These are phyloP conservation scores for Metschnikowia reukaufii DNA, from an alignment of 805 yeast species.

Conservation along the genomic window DNA sequence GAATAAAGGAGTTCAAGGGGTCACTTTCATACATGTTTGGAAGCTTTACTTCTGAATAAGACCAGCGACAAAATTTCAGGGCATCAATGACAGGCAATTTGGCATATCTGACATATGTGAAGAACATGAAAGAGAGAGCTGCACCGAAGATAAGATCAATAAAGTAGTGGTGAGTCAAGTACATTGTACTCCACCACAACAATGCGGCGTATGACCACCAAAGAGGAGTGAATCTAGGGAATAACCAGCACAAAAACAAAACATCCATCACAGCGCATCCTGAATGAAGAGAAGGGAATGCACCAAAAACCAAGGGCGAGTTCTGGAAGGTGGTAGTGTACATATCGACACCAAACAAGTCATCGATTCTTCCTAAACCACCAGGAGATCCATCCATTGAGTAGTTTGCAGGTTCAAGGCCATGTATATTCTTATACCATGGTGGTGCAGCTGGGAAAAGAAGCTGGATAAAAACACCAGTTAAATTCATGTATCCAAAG, in stretches of 20 bases:
- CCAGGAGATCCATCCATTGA: constrained; percentile 94
- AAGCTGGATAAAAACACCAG: constrained; percentile 82
- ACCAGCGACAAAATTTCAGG: constrained; percentile 67
- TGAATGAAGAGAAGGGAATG: constrained; percentile 81
- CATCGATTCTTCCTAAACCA: constrained; percentile 86
- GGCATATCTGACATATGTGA: constrained; percentile 64
- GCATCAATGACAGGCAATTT: constrained; percentile 61
- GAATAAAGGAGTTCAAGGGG: constrained; percentile 29
- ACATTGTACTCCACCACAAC: constrained; percentile 99
- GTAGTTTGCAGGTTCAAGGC: constrained; percentile 87
- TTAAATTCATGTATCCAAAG: constrained; percentile 89
- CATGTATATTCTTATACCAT: constrained; percentile 87
- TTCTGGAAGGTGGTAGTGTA: constrained; percentile 80
- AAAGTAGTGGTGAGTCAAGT: constrained; percentile 93
- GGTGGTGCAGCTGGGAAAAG: constrained; percentile 95
- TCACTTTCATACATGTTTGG: constrained; percentile 29
- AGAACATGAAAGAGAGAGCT: constrained; percentile 68
- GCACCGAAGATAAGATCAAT: constrained; percentile 95
- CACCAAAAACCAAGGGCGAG: constrained; percentile 94
- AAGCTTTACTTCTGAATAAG: constrained; percentile 44
- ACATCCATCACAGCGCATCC: constrained; percentile 96
- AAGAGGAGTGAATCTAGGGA: constrained; percentile 65
- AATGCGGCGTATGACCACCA: constrained; percentile 81
- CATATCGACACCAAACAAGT: constrained; percentile 72
- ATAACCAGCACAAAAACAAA: constrained; percentile 76